Evolutionary conservation across 192 early-diverging fungal genomes (phyloP).

Genomic region (Entomortierella parvispora): DNA sequence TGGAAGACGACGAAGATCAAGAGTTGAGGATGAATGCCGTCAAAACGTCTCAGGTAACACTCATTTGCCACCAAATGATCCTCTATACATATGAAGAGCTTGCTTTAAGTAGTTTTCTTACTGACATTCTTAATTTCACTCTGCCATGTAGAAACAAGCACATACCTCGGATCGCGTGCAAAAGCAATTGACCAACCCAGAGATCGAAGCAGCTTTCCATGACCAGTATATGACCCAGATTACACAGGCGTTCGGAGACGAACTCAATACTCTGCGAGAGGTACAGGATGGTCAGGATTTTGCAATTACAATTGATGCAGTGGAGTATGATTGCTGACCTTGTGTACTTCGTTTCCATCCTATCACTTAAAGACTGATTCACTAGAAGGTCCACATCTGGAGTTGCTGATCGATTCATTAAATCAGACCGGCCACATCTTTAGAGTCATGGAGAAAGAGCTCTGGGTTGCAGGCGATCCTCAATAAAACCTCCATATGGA

Average conservation of each 20-base stretch:
- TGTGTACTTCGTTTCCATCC: neutral
- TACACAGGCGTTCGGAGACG: constrained; percentile 49
- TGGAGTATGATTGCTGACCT: neutral
- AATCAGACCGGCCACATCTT: constrained; percentile 51
- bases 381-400: constrained; percentile 33
- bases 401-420: constrained; percentile 49
- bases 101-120: no score
- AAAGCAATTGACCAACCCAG: constrained; percentile 34
- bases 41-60: constrained; percentile 10
- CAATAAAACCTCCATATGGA: neutral
- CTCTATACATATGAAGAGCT: no score
- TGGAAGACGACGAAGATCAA: constrained; percentile 45
- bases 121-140: neutral
- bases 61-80: no score
- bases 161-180: constrained; percentile 51
- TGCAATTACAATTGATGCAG: neutral
- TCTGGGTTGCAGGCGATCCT: constrained; percentile 32
- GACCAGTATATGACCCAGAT: constrained; percentile 46
- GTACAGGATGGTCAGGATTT: constrained; percentile 11
- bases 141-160: constrained; percentile 20
- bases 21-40: constrained; percentile 23
- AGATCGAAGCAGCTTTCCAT: constrained; percentile 47
- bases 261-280: constrained; percentile 43
- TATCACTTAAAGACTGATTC: constrained; percentile 29
- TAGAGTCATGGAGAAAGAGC: constrained; percentile 37